phyloP scores from a whole-genome alignment of 345 rosid genomes.

The Punica granatum region DNA sequence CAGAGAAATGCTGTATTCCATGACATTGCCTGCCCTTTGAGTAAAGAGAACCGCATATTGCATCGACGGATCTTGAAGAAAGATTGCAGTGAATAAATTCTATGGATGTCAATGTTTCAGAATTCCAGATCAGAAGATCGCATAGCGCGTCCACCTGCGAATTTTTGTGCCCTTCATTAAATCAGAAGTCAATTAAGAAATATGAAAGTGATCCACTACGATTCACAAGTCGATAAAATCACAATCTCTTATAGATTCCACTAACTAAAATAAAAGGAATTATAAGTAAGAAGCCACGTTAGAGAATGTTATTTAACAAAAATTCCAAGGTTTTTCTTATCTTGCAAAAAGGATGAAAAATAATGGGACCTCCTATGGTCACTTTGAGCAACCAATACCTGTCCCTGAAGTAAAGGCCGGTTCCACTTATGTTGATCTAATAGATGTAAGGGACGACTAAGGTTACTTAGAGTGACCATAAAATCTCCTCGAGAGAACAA shows the following conservation, averaged over 20 bases:
- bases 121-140: slow-evolving; percentile 58
- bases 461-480: not conserved
- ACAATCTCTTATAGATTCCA: not conserved
- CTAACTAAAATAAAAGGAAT: not conserved
- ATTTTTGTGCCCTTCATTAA: slow-evolving; percentile 5
- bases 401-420: not conserved
- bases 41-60: slow-evolving; percentile 42
- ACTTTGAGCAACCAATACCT: not conserved
- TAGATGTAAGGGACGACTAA: not conserved
- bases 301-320: not conserved
- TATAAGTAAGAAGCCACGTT: not conserved
- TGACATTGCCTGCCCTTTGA: slow-evolving; percentile 24
- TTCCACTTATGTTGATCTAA: not conserved
- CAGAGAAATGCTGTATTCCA: slow-evolving; percentile 44
- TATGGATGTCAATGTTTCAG: slow-evolving; percentile 55
- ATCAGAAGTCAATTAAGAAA: not conserved
- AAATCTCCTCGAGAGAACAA: not conserved
- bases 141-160: slow-evolving; percentile 64
- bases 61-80: slow-evolving; percentile 37
- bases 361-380: not conserved
- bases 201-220: not conserved
- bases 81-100: slow-evolving; percentile 74
- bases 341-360: not conserved
- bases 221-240: not conserved
- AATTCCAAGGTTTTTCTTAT: not conserved